Evolutionary conservation across 2,329 filamentous ascomycete species (phyloP).

Genomic region (Penicillium sp.): DNA sequence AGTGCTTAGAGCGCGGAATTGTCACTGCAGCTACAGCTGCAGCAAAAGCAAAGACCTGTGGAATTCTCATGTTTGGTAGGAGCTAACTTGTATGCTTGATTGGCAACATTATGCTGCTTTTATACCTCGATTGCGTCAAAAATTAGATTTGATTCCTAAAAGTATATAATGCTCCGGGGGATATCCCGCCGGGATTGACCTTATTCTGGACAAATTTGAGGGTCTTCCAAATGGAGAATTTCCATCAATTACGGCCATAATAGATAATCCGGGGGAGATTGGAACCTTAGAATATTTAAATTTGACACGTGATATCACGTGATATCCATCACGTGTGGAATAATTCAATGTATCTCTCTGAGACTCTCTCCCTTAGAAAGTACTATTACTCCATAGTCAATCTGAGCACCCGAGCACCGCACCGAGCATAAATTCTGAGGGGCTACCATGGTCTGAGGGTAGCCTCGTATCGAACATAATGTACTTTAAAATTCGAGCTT

Average conservation of each 20-base stretch:
- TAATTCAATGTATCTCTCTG: too few species aligned
- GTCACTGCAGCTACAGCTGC: slow-evolving; percentile 10
- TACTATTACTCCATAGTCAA: neutral
- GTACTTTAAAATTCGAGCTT: neutral
- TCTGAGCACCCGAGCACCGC: too few species aligned
- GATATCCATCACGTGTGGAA: neutral
- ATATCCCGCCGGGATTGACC: slow-evolving; percentile 25
- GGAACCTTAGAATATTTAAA: too few species aligned
- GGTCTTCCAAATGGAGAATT: slow-evolving; percentile 1
- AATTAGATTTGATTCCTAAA: neutral
- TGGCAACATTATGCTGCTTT: neutral
- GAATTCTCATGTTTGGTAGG: slow-evolving; percentile 14
- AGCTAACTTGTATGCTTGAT: neutral
- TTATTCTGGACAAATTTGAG: slow-evolving; percentile 14
- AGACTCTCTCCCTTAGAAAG: neutral
- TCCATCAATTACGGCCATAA: slow-evolving; percentile 12
- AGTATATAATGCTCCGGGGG: neutral
- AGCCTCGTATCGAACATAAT: neutral
- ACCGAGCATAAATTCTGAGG: neutral
- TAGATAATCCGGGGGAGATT: neutral
- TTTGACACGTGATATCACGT: neutral
- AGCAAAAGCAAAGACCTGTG: slow-evolving; percentile 10
- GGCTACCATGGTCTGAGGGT: neutral
- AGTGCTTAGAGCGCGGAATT: neutral
- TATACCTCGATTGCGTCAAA: neutral